Evolutionary conservation across 495 filamentous ascomycete species (phyloP).

Genomic region (Xylaria acuta): DNA sequence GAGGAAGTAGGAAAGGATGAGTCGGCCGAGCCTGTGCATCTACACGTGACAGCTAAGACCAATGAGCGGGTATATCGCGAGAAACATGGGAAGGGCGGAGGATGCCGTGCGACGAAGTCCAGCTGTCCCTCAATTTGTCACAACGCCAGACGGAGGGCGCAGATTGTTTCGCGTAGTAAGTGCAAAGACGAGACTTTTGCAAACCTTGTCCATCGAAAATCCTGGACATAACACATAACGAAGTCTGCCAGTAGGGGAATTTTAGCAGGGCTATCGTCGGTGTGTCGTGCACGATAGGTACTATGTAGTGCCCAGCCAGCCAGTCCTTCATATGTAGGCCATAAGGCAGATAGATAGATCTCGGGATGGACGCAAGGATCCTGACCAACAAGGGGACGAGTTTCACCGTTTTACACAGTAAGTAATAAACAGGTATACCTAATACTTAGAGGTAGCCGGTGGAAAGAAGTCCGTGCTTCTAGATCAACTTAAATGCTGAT

Average conservation of each 20-base stretch:
- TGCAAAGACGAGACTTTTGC: not conserved
- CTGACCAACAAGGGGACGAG: constrained; percentile 7
- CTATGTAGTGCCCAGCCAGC: not conserved
- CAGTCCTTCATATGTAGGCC: constrained; percentile 24
- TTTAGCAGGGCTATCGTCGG: not conserved
- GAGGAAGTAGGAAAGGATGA: not conserved
- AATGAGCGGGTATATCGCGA: constrained; percentile 8
- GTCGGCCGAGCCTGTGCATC: not conserved
- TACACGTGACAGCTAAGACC: not conserved
- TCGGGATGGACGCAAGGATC: constrained; percentile 22
- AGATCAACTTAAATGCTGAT: not conserved
- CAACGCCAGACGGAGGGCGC: constrained; percentile 13
- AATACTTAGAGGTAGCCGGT: not conserved
- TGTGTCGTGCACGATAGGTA: too few relatives aligned
- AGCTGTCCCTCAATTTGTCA: constrained; percentile 3
- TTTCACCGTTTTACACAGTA: constrained; percentile 14
- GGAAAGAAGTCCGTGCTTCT: not conserved
- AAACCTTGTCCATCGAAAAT: not conserved
- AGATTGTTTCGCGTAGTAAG: constrained; percentile 12
- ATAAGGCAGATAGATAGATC: constrained; percentile 14
- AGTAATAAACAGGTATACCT: too few relatives aligned
- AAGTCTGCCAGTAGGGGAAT: not conserved
- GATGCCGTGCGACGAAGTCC: constrained; percentile 4
- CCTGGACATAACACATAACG: not conserved
- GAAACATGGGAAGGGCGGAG: constrained; percentile 1